phyloP scores from a whole-genome alignment of 345 rosid genomes.

The Eucalyptus curtisii region DNA sequence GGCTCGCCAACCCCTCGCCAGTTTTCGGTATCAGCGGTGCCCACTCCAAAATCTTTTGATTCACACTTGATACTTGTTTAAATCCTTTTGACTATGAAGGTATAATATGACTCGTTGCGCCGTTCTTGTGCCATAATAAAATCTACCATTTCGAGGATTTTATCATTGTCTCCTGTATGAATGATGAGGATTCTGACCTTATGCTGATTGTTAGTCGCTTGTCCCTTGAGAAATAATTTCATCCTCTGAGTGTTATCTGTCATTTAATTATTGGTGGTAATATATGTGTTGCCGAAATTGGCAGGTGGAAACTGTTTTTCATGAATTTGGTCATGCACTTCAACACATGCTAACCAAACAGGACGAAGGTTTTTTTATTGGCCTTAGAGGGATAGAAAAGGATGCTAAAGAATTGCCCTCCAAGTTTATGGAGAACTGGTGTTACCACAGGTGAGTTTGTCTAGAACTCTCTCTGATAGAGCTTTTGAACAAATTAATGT shows the following conservation, averaged over 20 bases:
- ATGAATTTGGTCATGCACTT: slow-evolving; percentile 96
- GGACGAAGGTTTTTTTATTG: slow-evolving; percentile 89
- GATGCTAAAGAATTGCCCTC: slow-evolving; percentile 92
- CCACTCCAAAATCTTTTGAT: not conserved
- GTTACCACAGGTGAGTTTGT: slow-evolving; percentile 65
- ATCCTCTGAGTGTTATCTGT: not conserved
- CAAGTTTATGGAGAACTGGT: slow-evolving; percentile 96
- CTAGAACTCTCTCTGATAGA: not conserved
- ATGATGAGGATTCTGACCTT: not conserved
- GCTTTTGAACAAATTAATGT: not conserved
- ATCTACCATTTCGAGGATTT: not conserved
- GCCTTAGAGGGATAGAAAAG: slow-evolving; percentile 76
- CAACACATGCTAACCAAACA: slow-evolving; percentile 89
- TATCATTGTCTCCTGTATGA: not conserved
- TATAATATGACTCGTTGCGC: not conserved
- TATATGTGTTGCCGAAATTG: not conserved
- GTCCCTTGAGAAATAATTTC: not conserved
- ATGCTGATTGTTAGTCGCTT: not conserved
- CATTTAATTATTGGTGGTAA: not conserved
- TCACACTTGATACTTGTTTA: not conserved
- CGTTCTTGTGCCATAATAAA: not conserved
- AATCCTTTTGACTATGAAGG: not conserved
- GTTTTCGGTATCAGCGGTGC: not conserved
- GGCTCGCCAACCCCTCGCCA: too few species aligned
- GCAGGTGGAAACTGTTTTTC: slow-evolving; percentile 92